Percentiles rank a stretch among this genome's conserved stretches.
Evolutionary conservation across 108 stramenopile genomes (phyloP).

Genomic region (Aurantiochytrium sp.): DNA sequence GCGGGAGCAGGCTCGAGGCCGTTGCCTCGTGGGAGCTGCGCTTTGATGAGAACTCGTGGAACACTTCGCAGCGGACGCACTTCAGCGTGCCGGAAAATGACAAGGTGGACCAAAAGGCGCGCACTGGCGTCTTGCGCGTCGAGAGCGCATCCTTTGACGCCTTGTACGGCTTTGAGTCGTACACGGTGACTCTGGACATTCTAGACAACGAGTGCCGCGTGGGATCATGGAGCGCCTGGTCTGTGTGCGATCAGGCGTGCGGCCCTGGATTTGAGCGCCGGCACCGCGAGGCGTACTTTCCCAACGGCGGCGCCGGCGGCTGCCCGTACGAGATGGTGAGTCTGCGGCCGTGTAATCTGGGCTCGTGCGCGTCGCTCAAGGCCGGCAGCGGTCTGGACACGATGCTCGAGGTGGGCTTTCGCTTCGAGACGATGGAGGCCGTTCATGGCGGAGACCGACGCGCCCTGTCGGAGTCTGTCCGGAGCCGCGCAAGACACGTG

Average conservation of each 20-base stretch:
- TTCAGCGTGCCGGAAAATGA: neutral
- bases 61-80: neutral
- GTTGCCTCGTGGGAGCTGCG: neutral
- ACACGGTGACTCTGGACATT: neutral
- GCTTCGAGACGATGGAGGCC: neutral
- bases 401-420: neutral
- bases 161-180: neutral
- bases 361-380: neutral
- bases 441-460: neutral
- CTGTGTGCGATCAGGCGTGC: neutral
- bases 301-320: neutral
- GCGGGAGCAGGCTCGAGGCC: neutral
- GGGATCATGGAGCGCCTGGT: neutral
- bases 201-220: slow-evolving; percentile 17
- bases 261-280: neutral
- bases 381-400: neutral
- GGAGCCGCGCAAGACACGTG: neutral
- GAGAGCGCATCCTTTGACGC: neutral
- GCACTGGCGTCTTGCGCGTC: neutral
- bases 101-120: neutral
- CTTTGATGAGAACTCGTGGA: neutral
- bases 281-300: neutral
- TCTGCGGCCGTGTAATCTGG: neutral
- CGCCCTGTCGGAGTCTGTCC: neutral
- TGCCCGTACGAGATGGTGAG: neutral